Base-by-base conservation (phyloP, 2,329 filamentous ascomycete species). In the Beauveria australis region DNA sequence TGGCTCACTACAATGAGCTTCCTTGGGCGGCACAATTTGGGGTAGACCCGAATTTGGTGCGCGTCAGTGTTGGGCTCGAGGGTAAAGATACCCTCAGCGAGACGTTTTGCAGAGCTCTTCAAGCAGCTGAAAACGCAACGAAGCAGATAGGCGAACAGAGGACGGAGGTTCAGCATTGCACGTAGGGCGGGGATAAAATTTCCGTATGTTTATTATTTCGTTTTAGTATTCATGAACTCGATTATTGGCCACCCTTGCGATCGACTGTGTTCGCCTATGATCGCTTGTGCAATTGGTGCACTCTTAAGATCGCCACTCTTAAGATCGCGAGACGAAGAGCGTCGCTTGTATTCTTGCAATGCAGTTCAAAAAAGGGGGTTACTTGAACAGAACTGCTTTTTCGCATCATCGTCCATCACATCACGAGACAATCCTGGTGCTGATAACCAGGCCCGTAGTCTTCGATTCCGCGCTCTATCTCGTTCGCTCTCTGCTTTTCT, bases 41-140 rank as follows among this genome's bases (percentile, higher is more conserved):
- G 0, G 90, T 97, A 3, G 88, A 94, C 59, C 84, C 85, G 1
- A 84, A 91, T 71, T 74, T 99, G 60, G 81, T 97, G 53, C 83
- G 94, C 47, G 85, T 97, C 65, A 97, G 92, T 69, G 89, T 97
- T 58, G 94, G 94, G 0, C 74, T 99, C 56, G 94, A 99, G 72
- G 89, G 94, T 63, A 82, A 85, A 1, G 76, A 79, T 26, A 82
- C 86, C 62, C 74, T 97, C 67, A 79, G 82, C 37, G 73, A 72
- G 16, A 82, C 81, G 19, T 89, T 97, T 68, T 74, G 80, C 62
- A 78, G 72, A 54, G 93, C 93, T n/a, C 76, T 97, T 63, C 78
- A 82, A 60, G 87, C 84, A 5, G 81, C 81, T 0, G 75, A 76
- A 5, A 28, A 28, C 9, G 44, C 33, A 18, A 18, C 22, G 22